A percentile compares a stretch with the other conserved stretches of the same genome.
phyloP scores from a whole-genome alignment of 1,284 basidiomycete species.

The Phylloporus gajari region DNA sequence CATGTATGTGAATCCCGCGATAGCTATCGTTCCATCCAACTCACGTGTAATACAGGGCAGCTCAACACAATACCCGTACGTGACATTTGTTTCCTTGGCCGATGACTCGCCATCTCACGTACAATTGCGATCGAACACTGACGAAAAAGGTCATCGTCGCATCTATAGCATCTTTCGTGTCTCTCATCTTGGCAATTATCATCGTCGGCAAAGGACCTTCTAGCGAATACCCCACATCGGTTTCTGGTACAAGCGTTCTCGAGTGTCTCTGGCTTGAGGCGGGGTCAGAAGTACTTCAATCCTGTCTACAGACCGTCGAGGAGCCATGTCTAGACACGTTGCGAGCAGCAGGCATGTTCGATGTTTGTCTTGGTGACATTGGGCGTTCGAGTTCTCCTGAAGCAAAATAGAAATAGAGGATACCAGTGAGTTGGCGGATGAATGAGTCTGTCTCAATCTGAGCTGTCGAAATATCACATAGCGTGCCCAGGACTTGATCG shows the following conservation, averaged over 20 bases:
- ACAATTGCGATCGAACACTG: too few relatives aligned
- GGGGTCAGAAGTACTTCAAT: not conserved
- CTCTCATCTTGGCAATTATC: not conserved
- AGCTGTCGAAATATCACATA: too few relatives aligned
- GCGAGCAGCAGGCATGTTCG: conserved; percentile 1
- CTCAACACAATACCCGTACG: too few relatives aligned
- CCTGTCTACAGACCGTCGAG: not conserved
- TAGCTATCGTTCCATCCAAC: too few relatives aligned
- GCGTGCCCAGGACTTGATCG: too few relatives aligned
- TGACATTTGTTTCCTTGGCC: too few relatives aligned
- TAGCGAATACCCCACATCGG: not conserved
- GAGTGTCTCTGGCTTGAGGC: not conserved
- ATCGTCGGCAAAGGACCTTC: conserved; percentile 1
- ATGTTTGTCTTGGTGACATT: not conserved
- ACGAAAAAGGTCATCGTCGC: not conserved
- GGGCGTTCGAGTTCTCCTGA: not conserved
- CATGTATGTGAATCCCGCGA: conserved; percentile 1
- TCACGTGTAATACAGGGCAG: too few relatives aligned
- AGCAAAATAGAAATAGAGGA: too few relatives aligned
- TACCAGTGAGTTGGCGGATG: too few relatives aligned
- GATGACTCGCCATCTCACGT: too few relatives aligned
- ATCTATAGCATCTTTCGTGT: not conserved
- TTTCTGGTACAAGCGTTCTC: not conserved
- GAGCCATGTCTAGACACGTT: not conserved
- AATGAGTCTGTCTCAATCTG: too few relatives aligned